Evolutionary conservation across 2,329 filamentous ascomycete genomes (phyloP), one percentile per base, ranked within the genome.

Genomic region (Pseudogymnoascus sp.): DNA sequence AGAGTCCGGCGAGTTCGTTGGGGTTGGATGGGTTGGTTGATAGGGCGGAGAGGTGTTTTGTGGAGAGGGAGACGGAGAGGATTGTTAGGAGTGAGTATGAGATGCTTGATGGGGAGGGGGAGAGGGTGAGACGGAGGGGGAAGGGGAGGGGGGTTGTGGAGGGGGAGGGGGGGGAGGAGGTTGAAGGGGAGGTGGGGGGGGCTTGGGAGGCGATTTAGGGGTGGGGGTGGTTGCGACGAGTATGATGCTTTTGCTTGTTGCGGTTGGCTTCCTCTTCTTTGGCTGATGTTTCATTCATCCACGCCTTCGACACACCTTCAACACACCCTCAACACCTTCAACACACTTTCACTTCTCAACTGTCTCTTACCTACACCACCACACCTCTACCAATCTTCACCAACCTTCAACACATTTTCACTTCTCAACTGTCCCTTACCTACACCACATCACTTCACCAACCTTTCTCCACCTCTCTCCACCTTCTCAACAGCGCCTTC

Each of bases 21-120:
- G 69, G 69, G 44, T 65, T 74, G 2, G 70, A 69, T 11, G 65
- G 67, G 3, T 62, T 74, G 13, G 68, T 74, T 11, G 72, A 74
- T 21, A 59, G 67, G 4, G 72, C 72, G 1, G 72, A 74, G 65
- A 62, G 70, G 67, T 70, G 69, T 61, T 74, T 69, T 68, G 64
- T 64, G 21, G 69, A 61, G 35, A 68, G 72, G 62, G 69, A 73
- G 63, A 74, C 70, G 1, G 72, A 74, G 24, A 68, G 68, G 63
- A 71, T 74, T 37, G 64, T 74, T 7, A 67, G 67, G 50, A 69
- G 66, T 6, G 72, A 74, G 60, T 74, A 73, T 53, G 72, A 73
- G 65, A 70, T 74, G 16, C 59, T 74, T 29, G 72, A 74, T 65
- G 65, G 64, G n/a, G 63, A 69, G 4, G 72, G 72, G 3, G 71